Conservation (phyloP, 352 stramenopile species). For the Phytophthora macrochlamydospora region DNA sequence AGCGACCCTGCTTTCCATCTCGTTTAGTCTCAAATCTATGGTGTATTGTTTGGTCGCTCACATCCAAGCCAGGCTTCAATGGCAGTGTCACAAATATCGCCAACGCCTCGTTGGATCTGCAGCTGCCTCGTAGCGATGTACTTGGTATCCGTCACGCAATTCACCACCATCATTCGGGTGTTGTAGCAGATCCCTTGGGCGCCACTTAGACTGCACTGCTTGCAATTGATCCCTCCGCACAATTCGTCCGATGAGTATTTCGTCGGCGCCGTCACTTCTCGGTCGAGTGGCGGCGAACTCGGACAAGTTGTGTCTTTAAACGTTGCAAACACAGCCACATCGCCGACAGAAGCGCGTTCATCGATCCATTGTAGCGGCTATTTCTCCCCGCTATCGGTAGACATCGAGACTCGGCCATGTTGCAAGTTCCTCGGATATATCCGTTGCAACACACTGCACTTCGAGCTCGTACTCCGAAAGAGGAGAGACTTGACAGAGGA, state of each 20-base stretch:
- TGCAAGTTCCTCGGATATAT: constrained; percentile 18
- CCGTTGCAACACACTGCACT: constrained; percentile 37
- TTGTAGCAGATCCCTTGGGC: constrained; percentile 36
- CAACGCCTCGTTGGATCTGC: constrained; percentile 26
- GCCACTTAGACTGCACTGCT: too few relatives aligned
- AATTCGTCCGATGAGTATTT: too few relatives aligned
- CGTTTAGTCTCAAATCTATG: background rate
- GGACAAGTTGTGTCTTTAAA: constrained; percentile 2
- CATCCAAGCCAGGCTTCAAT: constrained; percentile 37
- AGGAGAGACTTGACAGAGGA: constrained; percentile 17
- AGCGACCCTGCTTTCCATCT: too few relatives aligned
- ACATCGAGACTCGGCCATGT: constrained; percentile 26
- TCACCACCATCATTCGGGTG: constrained; percentile 23
- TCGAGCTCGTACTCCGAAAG: constrained; percentile 14
- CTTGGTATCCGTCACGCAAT: constrained; percentile 11
- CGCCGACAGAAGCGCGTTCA: constrained; percentile 4
- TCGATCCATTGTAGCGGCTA: constrained; percentile 12
- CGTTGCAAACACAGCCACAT: background rate
- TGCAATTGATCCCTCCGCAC: too few relatives aligned
- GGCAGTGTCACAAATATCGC: constrained; percentile 16
- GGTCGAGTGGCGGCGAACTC: too few relatives aligned
- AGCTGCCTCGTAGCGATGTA: constrained; percentile 25
- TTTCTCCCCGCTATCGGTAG: constrained; percentile 14
- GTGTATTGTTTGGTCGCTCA: background rate
- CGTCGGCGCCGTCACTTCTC: too few relatives aligned